phyloP scores from a whole-genome alignment of 2,329 filamentous ascomycete genomes.

The Fusarium annulatum region DNA sequence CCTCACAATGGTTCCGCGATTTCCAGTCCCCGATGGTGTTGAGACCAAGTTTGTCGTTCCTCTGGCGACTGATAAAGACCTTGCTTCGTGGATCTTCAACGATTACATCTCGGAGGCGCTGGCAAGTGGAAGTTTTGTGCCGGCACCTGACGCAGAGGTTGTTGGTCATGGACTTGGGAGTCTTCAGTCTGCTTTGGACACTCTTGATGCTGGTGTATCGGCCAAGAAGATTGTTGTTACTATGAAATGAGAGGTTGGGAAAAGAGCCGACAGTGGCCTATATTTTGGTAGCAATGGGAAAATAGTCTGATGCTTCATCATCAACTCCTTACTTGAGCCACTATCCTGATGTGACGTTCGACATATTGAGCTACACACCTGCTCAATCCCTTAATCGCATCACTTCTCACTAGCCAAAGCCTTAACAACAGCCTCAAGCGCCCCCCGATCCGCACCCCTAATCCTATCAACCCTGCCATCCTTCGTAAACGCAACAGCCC shows the following conservation, averaged over 20 bases:
- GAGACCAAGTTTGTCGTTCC: constrained; percentile 17
- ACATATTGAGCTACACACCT: neutral
- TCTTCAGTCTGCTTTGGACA: constrained; percentile 5
- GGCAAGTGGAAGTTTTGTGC: constrained; percentile 1
- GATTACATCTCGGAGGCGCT: neutral
- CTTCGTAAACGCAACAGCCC: constrained; percentile 38
- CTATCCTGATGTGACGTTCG: neutral
- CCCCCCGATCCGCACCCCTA: constrained; percentile 45
- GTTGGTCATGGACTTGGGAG: neutral
- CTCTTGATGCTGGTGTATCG: constrained; percentile 1
- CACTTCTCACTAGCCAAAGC: constrained; percentile 35
- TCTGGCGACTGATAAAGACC: neutral
- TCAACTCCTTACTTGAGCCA: no score
- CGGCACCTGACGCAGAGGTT: neutral
- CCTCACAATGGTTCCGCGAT: constrained; percentile 9
- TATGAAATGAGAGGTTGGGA: neutral
- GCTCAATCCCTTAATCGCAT: fast-evolving
- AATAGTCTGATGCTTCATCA: neutral
- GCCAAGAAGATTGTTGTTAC: constrained; percentile 15
- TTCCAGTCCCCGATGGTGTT: neutral
- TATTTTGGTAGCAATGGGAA: no score
- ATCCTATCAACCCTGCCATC: constrained; percentile 48
- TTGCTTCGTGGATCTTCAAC: constrained; percentile 6
- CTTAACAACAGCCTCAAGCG: constrained; percentile 44
- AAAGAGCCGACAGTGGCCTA: neutral